Evolutionary conservation across 768 basidiomycete genomes (phyloP), one percentile per base, ranked within the genome.

Genomic region (Rhodotorula taiwanensis): DNA sequence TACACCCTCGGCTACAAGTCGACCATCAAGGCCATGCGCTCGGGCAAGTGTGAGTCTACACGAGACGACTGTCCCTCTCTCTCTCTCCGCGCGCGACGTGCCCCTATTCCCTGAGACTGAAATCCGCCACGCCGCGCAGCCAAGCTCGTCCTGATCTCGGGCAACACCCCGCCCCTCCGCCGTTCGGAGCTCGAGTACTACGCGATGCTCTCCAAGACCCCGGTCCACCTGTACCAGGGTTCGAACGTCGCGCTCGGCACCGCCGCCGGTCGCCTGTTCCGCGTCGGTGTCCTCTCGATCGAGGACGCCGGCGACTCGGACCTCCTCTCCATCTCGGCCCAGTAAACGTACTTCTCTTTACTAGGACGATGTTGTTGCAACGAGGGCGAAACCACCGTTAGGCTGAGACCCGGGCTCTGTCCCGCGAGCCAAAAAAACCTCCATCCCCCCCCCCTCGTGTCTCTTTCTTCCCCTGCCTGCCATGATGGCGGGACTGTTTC

Each of bases 131-230:
- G 20, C 4, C 47, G 6, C 27, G 27, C 75, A 99, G 94, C 94
- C 79, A 98, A 95, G 81, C 89, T 99, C 72, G 87, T 99, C 76
- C 80, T 99, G 78, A 95, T 99, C 76, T 91, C 94, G 74, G 93
- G 91, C 72, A 99, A 99, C 81, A 95, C 92, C 81, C 95, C 95
- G 62, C 95, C 95, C 67, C 84, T 99, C 67, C 90, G 95, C 78
- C 95, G 95, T 79, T 97, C 94, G 65, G 95, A 99, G 82, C 83
- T 99, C 63, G 95, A 99, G 82, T 99, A 98, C 83, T 99, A 98
- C 77, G 95, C 72, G 54, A 73, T 73, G 72, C 83, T 99, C 76
- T 95, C 92, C 72, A 99, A 99, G 83, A 98, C 94, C 61, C 85
- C 88, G 61, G 94, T 98, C 60, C 95, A 98, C 80, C 93, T 98